Conservation (phyloP, 2,329 filamentous ascomycete genomes). For the Penicillium freii region DNA sequence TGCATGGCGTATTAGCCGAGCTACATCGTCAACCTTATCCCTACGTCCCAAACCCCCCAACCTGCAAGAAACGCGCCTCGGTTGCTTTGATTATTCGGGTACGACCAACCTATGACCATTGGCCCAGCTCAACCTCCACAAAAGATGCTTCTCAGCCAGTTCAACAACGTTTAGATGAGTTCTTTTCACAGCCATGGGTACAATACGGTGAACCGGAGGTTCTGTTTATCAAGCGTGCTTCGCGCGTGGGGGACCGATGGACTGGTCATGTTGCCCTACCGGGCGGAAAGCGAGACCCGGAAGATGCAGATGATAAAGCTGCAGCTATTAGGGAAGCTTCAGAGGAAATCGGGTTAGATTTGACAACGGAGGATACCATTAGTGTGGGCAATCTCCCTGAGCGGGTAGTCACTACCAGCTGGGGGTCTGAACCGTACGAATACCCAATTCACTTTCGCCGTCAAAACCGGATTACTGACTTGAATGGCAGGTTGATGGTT, state of each 20-base stretch:
- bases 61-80: conserved; percentile 60
- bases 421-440: conserved; percentile 60
- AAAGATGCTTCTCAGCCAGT: conserved; percentile 25
- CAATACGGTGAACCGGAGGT: conserved; percentile 64
- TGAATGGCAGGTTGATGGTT: conserved; percentile 58
- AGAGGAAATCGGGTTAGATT: conserved; percentile 66
- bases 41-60: conserved; percentile 47
- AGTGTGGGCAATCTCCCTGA: conserved; percentile 63
- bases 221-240: conserved; percentile 69
- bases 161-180: conserved; percentile 51
- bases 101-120: conserved; percentile 57
- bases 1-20: conserved; percentile 34
- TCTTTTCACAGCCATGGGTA: conserved; percentile 66
- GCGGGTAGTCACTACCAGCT: conserved; percentile 63
- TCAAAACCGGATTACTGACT: conserved; percentile 15
- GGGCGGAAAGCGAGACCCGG: conserved; percentile 64
- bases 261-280: conserved; percentile 67
- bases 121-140: conserved; percentile 40
- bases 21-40: conserved; percentile 41
- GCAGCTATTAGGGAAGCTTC: conserved; percentile 63
- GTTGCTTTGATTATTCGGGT: conserved; percentile 65
- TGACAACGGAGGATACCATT: conserved; percentile 49
- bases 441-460: background rate
- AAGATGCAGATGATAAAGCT: conserved; percentile 61
- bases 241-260: conserved; percentile 65